Percentiles rank a stretch among this genome's conserved stretches.
These are phyloP conservation scores for Puccinia triticina DNA, from an alignment of 1,284 basidiomycete genomes.

Conservation along the genomic window DNA sequence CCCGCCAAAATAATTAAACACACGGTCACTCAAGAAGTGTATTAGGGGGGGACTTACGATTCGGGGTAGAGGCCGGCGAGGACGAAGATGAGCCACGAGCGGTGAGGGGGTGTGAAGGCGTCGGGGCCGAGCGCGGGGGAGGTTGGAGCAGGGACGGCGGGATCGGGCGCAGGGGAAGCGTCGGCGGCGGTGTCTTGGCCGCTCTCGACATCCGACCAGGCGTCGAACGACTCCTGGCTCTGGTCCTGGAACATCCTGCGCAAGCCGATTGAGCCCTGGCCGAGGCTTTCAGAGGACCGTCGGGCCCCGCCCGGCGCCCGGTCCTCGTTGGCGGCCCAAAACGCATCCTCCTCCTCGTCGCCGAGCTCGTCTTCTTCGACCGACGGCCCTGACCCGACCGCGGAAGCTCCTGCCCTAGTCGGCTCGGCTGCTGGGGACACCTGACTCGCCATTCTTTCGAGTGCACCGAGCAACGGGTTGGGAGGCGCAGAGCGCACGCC, in stretches of 20 bases:
- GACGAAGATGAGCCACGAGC: constrained; percentile 33
- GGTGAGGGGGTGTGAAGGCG: neutral
- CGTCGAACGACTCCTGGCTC: neutral
- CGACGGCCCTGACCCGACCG: neutral
- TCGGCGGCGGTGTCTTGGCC: neutral
- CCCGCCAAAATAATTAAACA: too few relatives aligned
- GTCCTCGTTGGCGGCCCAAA: too few relatives aligned
- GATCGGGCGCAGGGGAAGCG: neutral
- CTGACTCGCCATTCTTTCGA: neutral
- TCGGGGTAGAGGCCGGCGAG: constrained; percentile 22
- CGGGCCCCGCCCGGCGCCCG: neutral
- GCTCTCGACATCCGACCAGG: neutral
- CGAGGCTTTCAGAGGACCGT: neutral
- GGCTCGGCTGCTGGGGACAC: neutral
- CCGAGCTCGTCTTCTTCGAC: too few relatives aligned
- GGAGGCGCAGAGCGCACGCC: constrained; percentile 22
- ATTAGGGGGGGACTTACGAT: constrained; percentile 13
- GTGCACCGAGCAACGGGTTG: neutral
- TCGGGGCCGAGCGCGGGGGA: neutral
- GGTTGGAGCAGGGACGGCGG: neutral
- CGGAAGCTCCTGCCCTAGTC: neutral
- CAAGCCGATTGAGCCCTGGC: neutral
- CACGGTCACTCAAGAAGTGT: too few relatives aligned
- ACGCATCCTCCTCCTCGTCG: too few relatives aligned
- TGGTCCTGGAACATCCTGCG: neutral